These are phyloP conservation scores for Colletotrichum agaves DNA, from an alignment of 2,329 filamentous ascomycete species.

Conservation along the genomic window DNA sequence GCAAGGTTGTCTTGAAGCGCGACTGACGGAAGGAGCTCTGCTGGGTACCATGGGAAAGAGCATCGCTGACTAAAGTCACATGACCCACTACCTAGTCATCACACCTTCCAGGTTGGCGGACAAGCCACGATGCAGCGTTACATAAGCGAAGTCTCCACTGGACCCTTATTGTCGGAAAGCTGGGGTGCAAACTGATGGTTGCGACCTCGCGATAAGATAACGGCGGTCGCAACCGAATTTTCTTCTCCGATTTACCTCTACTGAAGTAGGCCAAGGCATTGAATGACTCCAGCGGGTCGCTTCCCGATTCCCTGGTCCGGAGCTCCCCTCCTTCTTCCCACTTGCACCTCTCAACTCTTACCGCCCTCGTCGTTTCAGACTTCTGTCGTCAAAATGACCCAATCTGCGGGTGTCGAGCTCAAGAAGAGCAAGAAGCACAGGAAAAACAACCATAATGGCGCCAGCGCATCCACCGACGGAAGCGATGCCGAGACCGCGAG, in stretches of 20 bases:
- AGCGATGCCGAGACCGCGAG: conserved; percentile 37
- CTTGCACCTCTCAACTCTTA: conserved; percentile 39
- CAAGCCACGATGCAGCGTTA: conserved; percentile 6
- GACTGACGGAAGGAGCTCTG: background rate
- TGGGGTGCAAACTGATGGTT: conserved; percentile 15
- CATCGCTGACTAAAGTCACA: conserved; percentile 8
- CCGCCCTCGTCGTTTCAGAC: background rate
- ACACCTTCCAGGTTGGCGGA: no score
- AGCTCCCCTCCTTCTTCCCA: conserved; percentile 19
- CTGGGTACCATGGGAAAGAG: background rate
- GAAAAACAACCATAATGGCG: conserved; percentile 43
- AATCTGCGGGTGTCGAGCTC: conserved; percentile 42
- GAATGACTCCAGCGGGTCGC: conserved; percentile 27
- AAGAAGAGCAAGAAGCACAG: conserved; percentile 48
- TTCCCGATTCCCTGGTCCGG: conserved; percentile 1
- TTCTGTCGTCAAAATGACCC: conserved; percentile 42
- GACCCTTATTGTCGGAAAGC: conserved; percentile 16
- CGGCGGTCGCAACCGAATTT: conserved; percentile 32
- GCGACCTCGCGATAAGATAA: conserved; percentile 34
- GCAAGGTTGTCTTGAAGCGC: background rate
- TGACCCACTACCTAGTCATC: background rate
- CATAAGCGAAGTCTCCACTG: background rate
- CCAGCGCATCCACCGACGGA: conserved; percentile 32
- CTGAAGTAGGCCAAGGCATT: no score
- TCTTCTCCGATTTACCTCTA: conserved; percentile 34